Evolutionary conservation across 208 protist genomes (phyloP).

Genomic region (Leishmania mexicana): DNA sequence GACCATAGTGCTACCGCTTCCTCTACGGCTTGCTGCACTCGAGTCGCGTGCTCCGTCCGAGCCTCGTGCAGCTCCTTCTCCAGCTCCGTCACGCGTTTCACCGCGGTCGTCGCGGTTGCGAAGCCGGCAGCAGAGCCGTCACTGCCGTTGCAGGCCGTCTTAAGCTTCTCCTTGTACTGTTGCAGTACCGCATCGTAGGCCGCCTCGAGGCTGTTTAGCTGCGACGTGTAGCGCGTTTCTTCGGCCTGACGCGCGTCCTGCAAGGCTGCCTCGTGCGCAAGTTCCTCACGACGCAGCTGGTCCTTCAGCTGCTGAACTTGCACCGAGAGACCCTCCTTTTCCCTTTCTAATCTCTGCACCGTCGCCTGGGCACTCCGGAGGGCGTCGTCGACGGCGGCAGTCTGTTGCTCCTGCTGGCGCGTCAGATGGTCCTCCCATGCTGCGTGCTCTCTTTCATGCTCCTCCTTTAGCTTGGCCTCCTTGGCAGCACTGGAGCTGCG

Average conservation of each 20-base stretch:
- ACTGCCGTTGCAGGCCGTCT: not conserved
- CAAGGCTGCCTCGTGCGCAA: constrained; percentile 24
- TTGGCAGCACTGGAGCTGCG: constrained; percentile 32
- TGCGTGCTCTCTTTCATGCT: constrained; percentile 38
- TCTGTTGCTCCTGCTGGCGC: constrained; percentile 13
- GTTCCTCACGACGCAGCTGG: not conserved
- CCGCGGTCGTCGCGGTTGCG: constrained; percentile 1
- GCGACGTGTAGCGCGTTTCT: constrained; percentile 7
- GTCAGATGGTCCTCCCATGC: constrained; percentile 25
- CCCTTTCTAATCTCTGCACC: constrained; percentile 25
- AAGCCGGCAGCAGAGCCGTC: not conserved
- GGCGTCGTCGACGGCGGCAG: constrained; percentile 30
- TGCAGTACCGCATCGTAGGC: constrained; percentile 14
- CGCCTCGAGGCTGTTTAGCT: constrained; percentile 12
- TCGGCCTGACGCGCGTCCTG: not conserved
- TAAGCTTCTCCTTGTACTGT: constrained; percentile 14
- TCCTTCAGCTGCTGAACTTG: constrained; percentile 16
- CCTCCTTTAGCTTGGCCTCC: constrained; percentile 13
- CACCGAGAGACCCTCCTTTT: constrained; percentile 4
- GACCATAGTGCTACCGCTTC: constrained; percentile 14
- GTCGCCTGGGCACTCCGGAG: constrained; percentile 11
- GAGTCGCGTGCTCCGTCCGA: constrained; percentile 10
- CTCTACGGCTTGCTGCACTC: constrained; percentile 19
- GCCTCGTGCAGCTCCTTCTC: constrained; percentile 29
- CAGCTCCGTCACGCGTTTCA: constrained; percentile 21